Base-by-base conservation (phyloP, 257 asterid species). In the Scutellaria minor region DNA sequence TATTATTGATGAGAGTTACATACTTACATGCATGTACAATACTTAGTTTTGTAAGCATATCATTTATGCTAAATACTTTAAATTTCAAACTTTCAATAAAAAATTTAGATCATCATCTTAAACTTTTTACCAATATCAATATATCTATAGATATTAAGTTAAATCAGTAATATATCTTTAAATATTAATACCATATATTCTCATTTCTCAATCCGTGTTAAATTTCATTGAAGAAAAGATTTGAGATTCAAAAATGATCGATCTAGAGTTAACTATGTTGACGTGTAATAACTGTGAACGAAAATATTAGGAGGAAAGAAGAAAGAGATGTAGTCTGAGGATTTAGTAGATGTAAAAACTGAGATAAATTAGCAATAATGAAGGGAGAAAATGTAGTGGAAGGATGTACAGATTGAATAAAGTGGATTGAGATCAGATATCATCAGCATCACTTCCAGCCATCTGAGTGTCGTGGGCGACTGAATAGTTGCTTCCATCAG, bases 401-500 rank as follows among this genome's bases (percentile, higher is more conserved):
- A 73, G 80, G 55, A 79, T 76, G 64, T 73, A 77, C 78, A 70
- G 37, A 62, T 72, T 52, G 6, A 39, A 40, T 8, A 73, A 35
- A 50, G 67, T 37, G 42, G 58, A 20, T 0, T 9, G 10, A 24
- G 10, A 24, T 82, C 82, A 83, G 31, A 51, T 72, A 13, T 85
- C 95, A 31, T 89, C 96, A 7, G 66, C 76, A 76, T 87, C 98
- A 64, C 90, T 83, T 77, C 77, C 95, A 18, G 55, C 78, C 70
- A 75, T 72, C 47, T 70, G 85, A n/a, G 70, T 41, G 13, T 87
- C 93, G 59, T 79, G 86, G 65, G 46, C 12, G 66, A 70, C 48
- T 6, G 85, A 60, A 62, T 90, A 88, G 70, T 55, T 64, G 83
- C 87, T 86, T 56, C 95, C 97, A 67, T 87, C 85, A 51, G 97